phyloP scores from a whole-genome alignment of 2,329 filamentous ascomycete species.

The Epichloe glyceriae region DNA sequence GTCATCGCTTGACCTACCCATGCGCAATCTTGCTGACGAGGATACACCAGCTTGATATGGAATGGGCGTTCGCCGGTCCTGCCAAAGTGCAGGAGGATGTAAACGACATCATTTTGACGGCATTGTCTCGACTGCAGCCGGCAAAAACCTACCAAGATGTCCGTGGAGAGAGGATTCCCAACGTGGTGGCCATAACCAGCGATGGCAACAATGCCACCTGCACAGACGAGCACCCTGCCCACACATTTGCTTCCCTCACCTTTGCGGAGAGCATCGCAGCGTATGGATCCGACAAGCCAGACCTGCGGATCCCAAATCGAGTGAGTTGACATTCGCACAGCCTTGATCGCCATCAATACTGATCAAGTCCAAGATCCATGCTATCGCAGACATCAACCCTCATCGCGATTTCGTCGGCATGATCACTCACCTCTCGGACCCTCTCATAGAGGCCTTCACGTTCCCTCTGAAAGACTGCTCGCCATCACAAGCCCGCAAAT shows the following conservation, averaged over 20 bases:
- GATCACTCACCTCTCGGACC: conserved; percentile 55
- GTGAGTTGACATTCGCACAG: conserved; percentile 26
- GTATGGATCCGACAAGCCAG: conserved; percentile 88
- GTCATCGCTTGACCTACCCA: not conserved
- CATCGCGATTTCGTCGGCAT: conserved; percentile 57
- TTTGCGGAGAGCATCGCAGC: conserved; percentile 48
- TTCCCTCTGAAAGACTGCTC: conserved; percentile 44
- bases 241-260: conserved; percentile 22
- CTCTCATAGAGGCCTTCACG: conserved; percentile 63
- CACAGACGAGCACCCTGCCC: conserved; percentile 12
- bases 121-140: conserved; percentile 16
- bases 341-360: not conserved
- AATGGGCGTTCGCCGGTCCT: conserved; percentile 72
- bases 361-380: conserved; percentile 38
- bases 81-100: conserved; percentile 21
- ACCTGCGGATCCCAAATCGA: conserved; percentile 59
- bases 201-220: conserved; percentile 1
- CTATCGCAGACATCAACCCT: conserved; percentile 44
- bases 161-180: conserved; percentile 21
- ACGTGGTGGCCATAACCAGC: conserved; percentile 15
- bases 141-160: conserved; percentile 51
- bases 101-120: conserved; percentile 21
- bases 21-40: not conserved
- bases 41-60: conserved; percentile 61
- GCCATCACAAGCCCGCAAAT: conserved; percentile 40